Percentiles rank a stretch among this genome's conserved stretches.
These are phyloP conservation scores for Salvia splendens DNA, from an alignment of 257 asterid genomes.

Conservation along the genomic window DNA sequence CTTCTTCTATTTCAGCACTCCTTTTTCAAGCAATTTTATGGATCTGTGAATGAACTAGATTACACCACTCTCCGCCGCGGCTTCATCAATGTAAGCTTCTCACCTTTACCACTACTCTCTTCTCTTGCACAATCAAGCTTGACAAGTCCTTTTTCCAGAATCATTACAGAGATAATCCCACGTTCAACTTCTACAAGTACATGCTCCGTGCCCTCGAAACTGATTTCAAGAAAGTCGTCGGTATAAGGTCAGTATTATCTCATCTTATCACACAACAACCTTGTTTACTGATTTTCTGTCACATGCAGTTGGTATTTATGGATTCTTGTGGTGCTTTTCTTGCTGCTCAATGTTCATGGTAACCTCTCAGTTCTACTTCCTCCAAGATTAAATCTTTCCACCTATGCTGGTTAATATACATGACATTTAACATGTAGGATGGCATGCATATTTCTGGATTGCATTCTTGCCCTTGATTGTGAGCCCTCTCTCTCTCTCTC, in stretches of 20 bases:
- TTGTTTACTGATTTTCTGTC: too few relatives aligned
- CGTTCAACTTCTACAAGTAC: constrained; percentile 52
- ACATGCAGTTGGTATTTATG: constrained; percentile 68
- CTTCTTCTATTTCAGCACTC: constrained; percentile 39
- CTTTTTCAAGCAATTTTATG: constrained; percentile 47
- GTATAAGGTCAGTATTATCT: constrained; percentile 39
- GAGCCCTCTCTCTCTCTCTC: constrained; percentile 31
- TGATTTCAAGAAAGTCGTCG: constrained; percentile 57
- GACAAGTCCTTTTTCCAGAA: constrained; percentile 23
- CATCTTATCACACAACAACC: too few relatives aligned
- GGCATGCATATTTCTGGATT: constrained; percentile 73
- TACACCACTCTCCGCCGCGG: constrained; percentile 47
- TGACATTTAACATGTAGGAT: constrained; percentile 41
- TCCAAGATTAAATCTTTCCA: neutral
- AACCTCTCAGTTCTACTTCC: neutral
- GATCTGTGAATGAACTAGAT: constrained; percentile 41
- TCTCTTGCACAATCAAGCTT: too few relatives aligned
- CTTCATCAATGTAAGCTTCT: constrained; percentile 34
- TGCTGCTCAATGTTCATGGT: constrained; percentile 66
- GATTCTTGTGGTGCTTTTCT: constrained; percentile 64
- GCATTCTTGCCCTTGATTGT: constrained; percentile 64
- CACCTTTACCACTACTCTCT: too few relatives aligned
- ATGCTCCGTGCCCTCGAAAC: constrained; percentile 53
- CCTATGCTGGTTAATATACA: neutral
- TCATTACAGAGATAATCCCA: constrained; percentile 45